phyloP scores from a whole-genome alignment of 768 basidiomycete genomes.

The Tylopilus subfusipes region DNA sequence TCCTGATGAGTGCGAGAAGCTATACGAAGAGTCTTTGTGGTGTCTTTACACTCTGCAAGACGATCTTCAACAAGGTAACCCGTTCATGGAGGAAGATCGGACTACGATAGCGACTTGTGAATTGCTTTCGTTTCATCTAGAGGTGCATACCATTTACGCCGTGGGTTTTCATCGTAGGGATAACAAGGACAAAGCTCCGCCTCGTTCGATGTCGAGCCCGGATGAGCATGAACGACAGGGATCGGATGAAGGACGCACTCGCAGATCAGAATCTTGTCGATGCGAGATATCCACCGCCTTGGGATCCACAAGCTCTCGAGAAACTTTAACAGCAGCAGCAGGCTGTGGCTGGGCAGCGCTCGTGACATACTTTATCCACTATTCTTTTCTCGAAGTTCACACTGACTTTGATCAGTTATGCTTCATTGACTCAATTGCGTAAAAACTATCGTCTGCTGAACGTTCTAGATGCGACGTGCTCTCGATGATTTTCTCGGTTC shows the following conservation, averaged over 20 bases:
- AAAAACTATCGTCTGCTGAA: neutral
- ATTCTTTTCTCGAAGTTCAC: neutral
- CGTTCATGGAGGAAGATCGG: conserved; percentile 80
- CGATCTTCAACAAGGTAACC: conserved; percentile 79
- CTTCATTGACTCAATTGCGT: neutral
- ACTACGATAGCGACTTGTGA: conserved; percentile 73
- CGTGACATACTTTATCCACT: neutral
- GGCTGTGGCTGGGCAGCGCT: conserved; percentile 10
- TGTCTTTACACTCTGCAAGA: conserved; percentile 91
- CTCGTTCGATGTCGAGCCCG: conserved; percentile 74
- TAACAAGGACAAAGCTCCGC: conserved; percentile 79
- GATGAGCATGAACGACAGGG: conserved; percentile 72
- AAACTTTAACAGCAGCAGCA: conserved; percentile 27
- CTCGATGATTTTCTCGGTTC: neutral
- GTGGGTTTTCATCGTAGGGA: conserved; percentile 48
- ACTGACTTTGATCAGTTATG: neutral
- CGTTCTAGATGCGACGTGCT: neutral
- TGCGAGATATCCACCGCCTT: conserved; percentile 65
- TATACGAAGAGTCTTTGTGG: conserved; percentile 95
- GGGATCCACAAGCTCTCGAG: conserved; percentile 49
- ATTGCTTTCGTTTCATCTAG: conserved; percentile 23
- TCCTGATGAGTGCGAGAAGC: conserved; percentile 83
- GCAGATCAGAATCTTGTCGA: conserved; percentile 80
- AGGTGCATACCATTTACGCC: neutral
- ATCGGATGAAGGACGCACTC: conserved; percentile 70